Base-by-base conservation (phyloP, 148 eudicot species). In the Heliamphora exappendiculata region DNA sequence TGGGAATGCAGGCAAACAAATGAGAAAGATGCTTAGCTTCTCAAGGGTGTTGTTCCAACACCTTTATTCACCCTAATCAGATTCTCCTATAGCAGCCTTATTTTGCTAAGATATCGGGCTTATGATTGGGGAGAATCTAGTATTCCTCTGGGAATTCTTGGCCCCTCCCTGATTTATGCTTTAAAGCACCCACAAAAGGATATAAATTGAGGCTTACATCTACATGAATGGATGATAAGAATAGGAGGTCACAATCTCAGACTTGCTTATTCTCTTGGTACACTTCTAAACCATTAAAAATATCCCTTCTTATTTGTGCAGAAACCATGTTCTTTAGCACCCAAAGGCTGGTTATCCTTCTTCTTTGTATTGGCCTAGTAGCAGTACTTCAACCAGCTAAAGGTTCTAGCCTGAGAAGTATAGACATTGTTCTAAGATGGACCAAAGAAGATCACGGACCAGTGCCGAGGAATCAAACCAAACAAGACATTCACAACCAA, bases 61-160 rank as follows among this genome's bases (percentile, higher is more conserved):
- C 91, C 85, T 91, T 90, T 79, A 80, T 91, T 93, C 97, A 93
- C 91, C 90, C 90, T 82, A 86, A 85, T 81, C 84, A 85, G 67
- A 22, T 77, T 75, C 87, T 87, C 78, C 81, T 75, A 84, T 76
- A 85, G 80, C 87, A 83, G 85, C 82, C 88, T 89, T 83, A 71
- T 67, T 47, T 84, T 86, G 86, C 86, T 87, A 86, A 84, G 80
- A 73, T 80, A 77, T 64, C 85, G 75, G 81, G 84, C 92, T 92
- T 78, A 93, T 91, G 87, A 93, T 89, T 93, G 88, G 75, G 81
- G 84, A 88, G 96, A 91, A 89, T 91, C 92, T 85, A 64, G 73
- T 75, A 75, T 84, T 80, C 84, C 82, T 78, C 82, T 81, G 36
- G 70, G 69, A 79, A 79, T 79, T 79, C 70, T 20, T 74, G 78